phyloP scores from a whole-genome alignment of 345 rosid species.

The Diplotaxis tenuifolia region DNA sequence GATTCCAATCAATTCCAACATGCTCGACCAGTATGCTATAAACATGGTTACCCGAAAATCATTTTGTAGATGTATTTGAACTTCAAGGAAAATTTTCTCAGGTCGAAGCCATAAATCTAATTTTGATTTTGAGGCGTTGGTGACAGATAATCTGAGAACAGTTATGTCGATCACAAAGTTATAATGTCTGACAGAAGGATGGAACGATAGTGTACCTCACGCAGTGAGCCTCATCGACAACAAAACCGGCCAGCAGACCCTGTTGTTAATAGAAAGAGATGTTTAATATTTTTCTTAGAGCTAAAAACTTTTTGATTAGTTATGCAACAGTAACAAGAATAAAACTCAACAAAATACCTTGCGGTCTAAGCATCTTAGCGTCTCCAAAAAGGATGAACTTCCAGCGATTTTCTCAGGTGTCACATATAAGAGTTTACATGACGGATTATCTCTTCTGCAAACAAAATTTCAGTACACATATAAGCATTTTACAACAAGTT shows the following conservation, averaged over 20 bases:
- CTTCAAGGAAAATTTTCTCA: not conserved
- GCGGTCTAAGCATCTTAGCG: slow-evolving; percentile 53
- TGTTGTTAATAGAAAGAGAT: slow-evolving; percentile 32
- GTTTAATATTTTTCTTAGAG: not conserved
- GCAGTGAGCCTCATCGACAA: slow-evolving; percentile 92
- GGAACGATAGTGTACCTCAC: slow-evolving; percentile 58
- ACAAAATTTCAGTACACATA: slow-evolving; percentile 15
- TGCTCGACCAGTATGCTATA: not conserved
- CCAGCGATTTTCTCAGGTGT: slow-evolving; percentile 92
- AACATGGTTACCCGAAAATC: not conserved
- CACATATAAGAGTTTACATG: slow-evolving; percentile 85
- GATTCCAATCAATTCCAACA: not conserved
- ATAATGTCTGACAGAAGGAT: not conserved
- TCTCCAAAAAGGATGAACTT: slow-evolving; percentile 57
- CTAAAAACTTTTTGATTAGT: not conserved
- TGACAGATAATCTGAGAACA: not conserved
- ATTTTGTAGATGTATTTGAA: not conserved
- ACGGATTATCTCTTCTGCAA: slow-evolving; percentile 67
- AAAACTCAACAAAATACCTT: slow-evolving; percentile 47
- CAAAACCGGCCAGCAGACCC: slow-evolving; percentile 80
- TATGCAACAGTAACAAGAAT: not conserved
- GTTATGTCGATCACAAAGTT: not conserved
- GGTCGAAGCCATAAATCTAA: not conserved
- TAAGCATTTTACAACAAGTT: not conserved
- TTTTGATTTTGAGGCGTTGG: not conserved